Evolutionary conservation across 2,329 filamentous ascomycete species (phyloP).

Genomic region (Zymoseptoria ardabiliae): DNA sequence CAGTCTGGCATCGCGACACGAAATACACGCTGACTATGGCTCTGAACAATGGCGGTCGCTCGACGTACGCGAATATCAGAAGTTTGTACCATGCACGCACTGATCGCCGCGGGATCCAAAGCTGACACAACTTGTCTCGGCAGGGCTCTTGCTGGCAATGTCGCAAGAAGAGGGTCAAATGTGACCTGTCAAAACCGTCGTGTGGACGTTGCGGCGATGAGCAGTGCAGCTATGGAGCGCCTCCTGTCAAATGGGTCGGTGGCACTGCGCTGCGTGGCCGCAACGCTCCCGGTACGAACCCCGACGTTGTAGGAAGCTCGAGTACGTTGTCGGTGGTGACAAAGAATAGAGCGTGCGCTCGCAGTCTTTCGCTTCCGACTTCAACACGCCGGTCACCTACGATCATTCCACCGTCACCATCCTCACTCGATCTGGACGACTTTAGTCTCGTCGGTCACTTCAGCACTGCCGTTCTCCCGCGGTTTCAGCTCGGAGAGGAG

Average conservation of each 20-base stretch:
- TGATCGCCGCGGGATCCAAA: neutral
- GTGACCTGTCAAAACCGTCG: slow-evolving; percentile 9
- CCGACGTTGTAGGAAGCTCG: neutral
- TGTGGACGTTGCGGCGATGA: slow-evolving; percentile 9
- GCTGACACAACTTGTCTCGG: neutral
- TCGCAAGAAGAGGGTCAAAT: slow-evolving; percentile 9
- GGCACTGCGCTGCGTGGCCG: slow-evolving; percentile 11
- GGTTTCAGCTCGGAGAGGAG: slow-evolving; percentile 10
- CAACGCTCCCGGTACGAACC: slow-evolving; percentile 4
- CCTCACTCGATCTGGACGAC: slow-evolving; percentile 5
- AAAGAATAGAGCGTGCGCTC: neutral
- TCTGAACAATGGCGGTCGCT: neutral
- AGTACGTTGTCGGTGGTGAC: neutral
- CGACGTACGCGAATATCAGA: neutral
- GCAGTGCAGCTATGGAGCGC: slow-evolving; percentile 10
- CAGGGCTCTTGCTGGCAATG: slow-evolving; percentile 14
- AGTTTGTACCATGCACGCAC: neutral
- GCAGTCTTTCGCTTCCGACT: neutral
- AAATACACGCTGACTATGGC: neutral
- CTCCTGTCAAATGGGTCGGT: slow-evolving; percentile 13
- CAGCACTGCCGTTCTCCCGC: slow-evolving; percentile 9
- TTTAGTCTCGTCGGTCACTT: slow-evolving; percentile 9
- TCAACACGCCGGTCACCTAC: neutral
- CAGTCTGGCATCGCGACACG: neutral
- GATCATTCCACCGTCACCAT: neutral